Evolutionary conservation across 2,329 filamentous ascomycete species (phyloP), one percentile per base, ranked within the genome.

Genomic region (Pseudogymnoascus sp.): DNA sequence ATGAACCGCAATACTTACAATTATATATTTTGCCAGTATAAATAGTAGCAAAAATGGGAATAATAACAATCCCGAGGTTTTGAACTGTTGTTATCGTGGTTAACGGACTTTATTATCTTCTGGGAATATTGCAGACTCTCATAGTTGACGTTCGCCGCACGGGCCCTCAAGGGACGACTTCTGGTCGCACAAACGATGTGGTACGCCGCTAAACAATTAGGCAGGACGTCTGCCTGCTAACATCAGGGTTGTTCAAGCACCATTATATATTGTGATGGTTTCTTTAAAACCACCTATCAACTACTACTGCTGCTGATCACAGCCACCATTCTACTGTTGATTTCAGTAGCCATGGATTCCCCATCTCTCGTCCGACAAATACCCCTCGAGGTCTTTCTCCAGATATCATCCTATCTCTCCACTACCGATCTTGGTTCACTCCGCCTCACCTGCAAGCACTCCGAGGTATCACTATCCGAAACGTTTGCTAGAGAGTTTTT

Each of bases 401-500:
- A 80, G 15, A 81, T 89, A 65, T 78, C 81, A 0, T 71, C 72
- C 3, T 73, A 77, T 58, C 78, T 89, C 15, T 75, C 76, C 0
- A 88, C 86, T 0, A 61, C 72, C 0, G 84, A 88, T 6, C 78
- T 87, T 15, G 77, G 80, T 63, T 70, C 73, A 10, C 70, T 88
- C 6, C 84, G 86, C 5, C 73, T 79, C 13, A 78, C 78, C 2
- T 86, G 84, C 74, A 83, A 79, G 62, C 71, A 75, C 15, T 69
- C 85, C 10, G 84, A 88, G 69, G 72, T 73, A 17, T 74, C 76
- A 1, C 74, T 87, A 10, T 83, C 83, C 71, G 75, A 78, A 58
- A 76, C 76, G 35, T 89, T 88, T 66, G 76, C 80, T 29, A 75
- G 75, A 25, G 84, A 87, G 65, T 89, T 86, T 76, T 89, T 90